Evolutionary conservation across 2,329 filamentous ascomycete species (phyloP).

Genomic region (Colletotrichum shisoi): DNA sequence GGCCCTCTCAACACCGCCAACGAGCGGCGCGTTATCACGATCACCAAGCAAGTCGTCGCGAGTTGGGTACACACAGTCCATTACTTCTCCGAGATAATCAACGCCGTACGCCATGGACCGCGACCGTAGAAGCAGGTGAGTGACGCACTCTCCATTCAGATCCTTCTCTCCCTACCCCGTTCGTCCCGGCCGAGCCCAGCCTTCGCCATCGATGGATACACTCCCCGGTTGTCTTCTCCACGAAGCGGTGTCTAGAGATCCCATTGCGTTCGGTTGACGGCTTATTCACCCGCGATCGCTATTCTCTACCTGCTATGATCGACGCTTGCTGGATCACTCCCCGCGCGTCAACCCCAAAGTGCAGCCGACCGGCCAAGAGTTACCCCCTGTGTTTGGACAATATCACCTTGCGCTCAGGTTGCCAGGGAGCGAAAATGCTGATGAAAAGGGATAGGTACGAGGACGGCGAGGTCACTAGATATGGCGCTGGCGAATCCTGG

Average conservation of each 20-base stretch:
- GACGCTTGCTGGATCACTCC: neutral
- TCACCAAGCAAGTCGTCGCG: slow-evolving; percentile 11
- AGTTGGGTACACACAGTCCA: neutral
- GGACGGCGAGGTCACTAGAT: slow-evolving; percentile 68
- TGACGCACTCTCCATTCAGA: neutral
- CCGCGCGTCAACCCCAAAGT: neutral
- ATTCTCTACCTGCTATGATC: neutral
- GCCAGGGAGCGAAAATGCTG: neutral
- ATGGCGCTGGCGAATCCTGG: slow-evolving; percentile 69
- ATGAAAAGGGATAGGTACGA: slow-evolving; percentile 58
- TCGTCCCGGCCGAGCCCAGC: neutral
- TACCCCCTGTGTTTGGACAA: neutral
- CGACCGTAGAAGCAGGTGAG: slow-evolving; percentile 52
- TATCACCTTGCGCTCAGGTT: too few relatives aligned
- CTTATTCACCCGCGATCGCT: neutral
- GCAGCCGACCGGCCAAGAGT: neutral
- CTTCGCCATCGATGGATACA: neutral
- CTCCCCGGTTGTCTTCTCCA: neutral
- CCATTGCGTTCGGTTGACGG: too few relatives aligned
- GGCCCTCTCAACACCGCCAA: slow-evolving; percentile 25
- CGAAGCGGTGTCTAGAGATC: neutral
- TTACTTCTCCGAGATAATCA: neutral
- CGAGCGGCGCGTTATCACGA: slow-evolving; percentile 24
- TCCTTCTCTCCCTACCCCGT: neutral
- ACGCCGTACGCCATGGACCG: slow-evolving; percentile 47